Evolutionary conservation across 345 rosid genomes (phyloP), one percentile per base, ranked within the genome.

Genomic region (Luvunga scandens): DNA sequence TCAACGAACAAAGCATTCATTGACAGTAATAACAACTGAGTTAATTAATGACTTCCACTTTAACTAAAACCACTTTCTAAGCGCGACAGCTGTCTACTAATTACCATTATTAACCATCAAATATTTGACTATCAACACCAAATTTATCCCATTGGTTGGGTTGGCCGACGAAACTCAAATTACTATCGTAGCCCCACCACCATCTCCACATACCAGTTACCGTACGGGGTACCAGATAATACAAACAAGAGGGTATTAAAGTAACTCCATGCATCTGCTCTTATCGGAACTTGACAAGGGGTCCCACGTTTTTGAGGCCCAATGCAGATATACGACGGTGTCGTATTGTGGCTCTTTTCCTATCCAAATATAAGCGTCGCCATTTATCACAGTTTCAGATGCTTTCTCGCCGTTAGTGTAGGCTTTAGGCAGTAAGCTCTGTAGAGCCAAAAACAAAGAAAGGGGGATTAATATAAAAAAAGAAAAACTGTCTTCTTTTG

Each of bases 221-320:
- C 4, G 5, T 42, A 12, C 2, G 36, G 19, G 53, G 19, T 19
- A 38, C 39, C 9, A 5, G 31, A 22, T 1, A 14, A 12, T 8
- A 0, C 56, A 53, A 14, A 19, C 24, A 7, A 1, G 9, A 53
- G 38, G 56, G 57, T 39, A 69, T 0, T 69, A 42, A 14, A 38
- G 50, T 69, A 42, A 69, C 50, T 69, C 25, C 34, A 1, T 2
- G 6, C 9, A 9, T n/a, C 45, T 1, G 7, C 65, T 72, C 28
- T 71, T 18, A 9, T 63, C 12, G 59, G 59, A 25, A 62, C 36
- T 28, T 28, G 45, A 21, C 18, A 10, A 27, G 0, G 53, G 69
- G 77, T 10, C 60, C 77, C n/a, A 28, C 27, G 27, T 48, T 48
- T 64, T 64, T 30, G n/a, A 48, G 70, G 48, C 62, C 70, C 70